Base-by-base conservation (phyloP, 805 yeast species). In the Candida stauntonica region DNA sequence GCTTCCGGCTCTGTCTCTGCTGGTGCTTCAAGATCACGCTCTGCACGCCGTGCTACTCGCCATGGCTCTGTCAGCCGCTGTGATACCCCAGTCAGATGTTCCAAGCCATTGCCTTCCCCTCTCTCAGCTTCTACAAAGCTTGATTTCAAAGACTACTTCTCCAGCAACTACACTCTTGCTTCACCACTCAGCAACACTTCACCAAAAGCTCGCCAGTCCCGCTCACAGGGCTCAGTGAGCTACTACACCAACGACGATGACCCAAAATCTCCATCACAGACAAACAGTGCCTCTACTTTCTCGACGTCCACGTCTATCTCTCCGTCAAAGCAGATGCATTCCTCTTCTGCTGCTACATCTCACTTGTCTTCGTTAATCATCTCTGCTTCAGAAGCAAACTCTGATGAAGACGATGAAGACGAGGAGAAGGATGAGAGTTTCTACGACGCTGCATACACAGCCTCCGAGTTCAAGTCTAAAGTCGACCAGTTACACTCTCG, bases 21-120 rank as follows among this genome's bases (percentile, higher is more conserved):
- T 9, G 7, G 11, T 19, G 31, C 24, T 16, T 29, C 38, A 14
- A 23, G 38, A 15, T 40, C 44, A 6, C 31, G 43, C 13, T 26
- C 34, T 5, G 20, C 29, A 5, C 19, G 26, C 7, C 32, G 38
- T 26, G 26, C 38, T 5, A 14, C n/a, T 8, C 20, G 32, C n/a
- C 17, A 21, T 16, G 14, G 17, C 6, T 34, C 32, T 9, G 12
- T 7, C 6, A 26, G 24, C 12, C 28, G 20, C 5, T 26, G 33
- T 5, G 15, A 40, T 8, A 35, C 50, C 4, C 51, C 54, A 20
- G 41, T 47, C 30, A 57, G 69, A 39, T 45, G 60, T 9, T 72
- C 78, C 14, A 72, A 72, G 55, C 79, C 79, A 14, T 54, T 74
- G 31, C 66, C 70, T 7, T 63, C 71, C 3, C 73, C 74, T 5